Base-by-base conservation (phyloP, 148 eudicot species). In the Fagopyrum esculentum region DNA sequence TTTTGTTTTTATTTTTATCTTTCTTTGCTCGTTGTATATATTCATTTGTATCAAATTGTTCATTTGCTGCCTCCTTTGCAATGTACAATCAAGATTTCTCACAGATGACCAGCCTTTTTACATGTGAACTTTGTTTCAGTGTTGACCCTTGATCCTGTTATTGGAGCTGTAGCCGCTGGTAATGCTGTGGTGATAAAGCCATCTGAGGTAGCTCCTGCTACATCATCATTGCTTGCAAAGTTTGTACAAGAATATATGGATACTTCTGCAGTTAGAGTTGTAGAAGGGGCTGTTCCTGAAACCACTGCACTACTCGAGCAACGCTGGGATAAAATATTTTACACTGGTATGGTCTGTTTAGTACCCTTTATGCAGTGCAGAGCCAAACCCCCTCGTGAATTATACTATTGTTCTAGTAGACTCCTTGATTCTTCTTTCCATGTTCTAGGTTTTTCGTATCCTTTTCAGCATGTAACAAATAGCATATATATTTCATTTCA, bases 111-210 rank as follows among this genome's bases (percentile, higher is more conserved):
- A 17, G 70, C 45, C 45, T 63, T 63, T 29, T 66, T 35, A 66
- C 47, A 13, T 66, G 71, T 66, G 46, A 15, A 66, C 47, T 66
- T 66, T 66, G 71, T 74, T 64, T 68, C 84, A 87, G 93, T 77
- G 75, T 78, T 89, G 46, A 79, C 89, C 68, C 77, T 89, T 71
- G 93, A 89, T 77, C 93, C 93, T 48, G 82, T 89, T 48, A 72
- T 89, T 74, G 93, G 93, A 76, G 93, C 93, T 55, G 79, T 89
- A 79, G 86, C 90, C 16, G 93, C 93, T 49, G 93, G 93, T 46
- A 89, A 89, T 82, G 82, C 84, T 3, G 85, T 83, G 51, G 90
- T 87, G 50, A 47, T 89, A 75, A 89, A 89, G 80, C 93, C 93
- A 77, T 89, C 93, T n/a, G 90, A 89, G 77, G 16, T 87, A n/a